Percentiles rank a stretch among this genome's conserved stretches.
Evolutionary conservation across 768 basidiomycete genomes (phyloP).

Genomic region (Panus rudis): DNA sequence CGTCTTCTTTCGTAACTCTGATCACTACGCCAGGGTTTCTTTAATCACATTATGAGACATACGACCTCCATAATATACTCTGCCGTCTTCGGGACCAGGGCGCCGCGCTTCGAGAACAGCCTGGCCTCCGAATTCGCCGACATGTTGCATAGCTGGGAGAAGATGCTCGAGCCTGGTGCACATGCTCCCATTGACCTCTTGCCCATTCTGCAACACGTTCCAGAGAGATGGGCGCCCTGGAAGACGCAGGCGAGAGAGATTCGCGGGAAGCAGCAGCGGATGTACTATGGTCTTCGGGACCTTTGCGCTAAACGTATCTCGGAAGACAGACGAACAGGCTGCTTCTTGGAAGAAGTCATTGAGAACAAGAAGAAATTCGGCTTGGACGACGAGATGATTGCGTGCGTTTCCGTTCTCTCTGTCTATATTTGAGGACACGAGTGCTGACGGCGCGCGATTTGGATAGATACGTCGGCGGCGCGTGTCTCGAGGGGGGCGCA

Average conservation of each 20-base stretch:
- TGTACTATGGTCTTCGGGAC: not conserved
- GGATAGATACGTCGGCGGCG: too few species aligned
- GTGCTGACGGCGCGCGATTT: too few species aligned
- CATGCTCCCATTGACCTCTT: conserved; percentile 31
- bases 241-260: conserved; percentile 21
- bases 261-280: conserved; percentile 16
- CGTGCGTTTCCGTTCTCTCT: too few species aligned
- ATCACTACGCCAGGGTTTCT: not conserved
- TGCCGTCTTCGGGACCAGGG: conserved; percentile 26
- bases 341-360: conserved; percentile 28
- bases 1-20: not conserved
- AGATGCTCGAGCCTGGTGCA: conserved; percentile 26
- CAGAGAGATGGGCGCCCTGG: conserved; percentile 30
- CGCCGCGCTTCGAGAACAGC: conserved; percentile 22
- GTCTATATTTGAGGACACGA: too few species aligned
- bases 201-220: conserved; percentile 26
- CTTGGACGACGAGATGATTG: conserved; percentile 18
- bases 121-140: conserved; percentile 14
- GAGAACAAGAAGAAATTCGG: conserved; percentile 18
- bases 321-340: conserved; percentile 21
- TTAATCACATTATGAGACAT: conserved; percentile 13
- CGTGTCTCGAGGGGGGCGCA: too few species aligned
- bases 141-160: conserved; percentile 15
- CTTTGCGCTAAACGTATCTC: conserved; percentile 13
- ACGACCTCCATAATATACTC: conserved; percentile 26